Base-by-base conservation (phyloP, 257 asterid genomes). In the Solanum chiquidenum region DNA sequence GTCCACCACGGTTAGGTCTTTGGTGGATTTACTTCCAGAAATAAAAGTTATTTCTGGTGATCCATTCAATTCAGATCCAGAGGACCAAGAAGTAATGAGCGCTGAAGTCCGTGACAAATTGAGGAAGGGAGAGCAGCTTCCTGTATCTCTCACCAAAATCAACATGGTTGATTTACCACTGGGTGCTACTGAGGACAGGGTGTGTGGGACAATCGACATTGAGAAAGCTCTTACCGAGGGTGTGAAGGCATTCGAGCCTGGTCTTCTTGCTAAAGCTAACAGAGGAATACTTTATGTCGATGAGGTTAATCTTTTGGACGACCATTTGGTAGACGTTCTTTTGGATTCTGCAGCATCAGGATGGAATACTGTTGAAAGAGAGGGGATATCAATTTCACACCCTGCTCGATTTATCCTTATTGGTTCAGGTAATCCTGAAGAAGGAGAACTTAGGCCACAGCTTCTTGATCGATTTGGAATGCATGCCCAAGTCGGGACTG, bases 161-260 rank as follows among this genome's bases (percentile, higher is more conserved):
- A 95, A 91, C 91, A 97, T 97, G 99, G 99, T 97, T 74, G 99
- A 97, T 87, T 87, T 95, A 87, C 99, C 98, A 11, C 89, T 97
- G 33, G 99, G 99, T 46, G 99, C 99, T 25, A 97, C 99, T 0
- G 98, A 95, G 89, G 99, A 97, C 80, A 86, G 98, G 87, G 98
- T 97, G 12, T 95, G 98, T 72, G 98, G 99, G 9, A 97, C 99
- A 5, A 97, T 95, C 16, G 98, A 95, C 92, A 95, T 95, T 52
- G 99, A 97, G 72, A 97, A 95, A 88, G 99, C 99, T 25, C 98
- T 97, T 18, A 93, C 98, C 0, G 99, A 97, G 89, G 99, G 99
- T 29, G 97, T 95, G 44, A 97, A 95, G 90, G 99, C 98, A 4
- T 95, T 97, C 79, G 99, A 97, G 93, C 98, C 98, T 9, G 98